Percentiles rank a stretch among this genome's conserved stretches.
These are phyloP conservation scores for Diaporthe velutina DNA, from an alignment of 2,329 filamentous ascomycete genomes.

Conservation along the genomic window DNA sequence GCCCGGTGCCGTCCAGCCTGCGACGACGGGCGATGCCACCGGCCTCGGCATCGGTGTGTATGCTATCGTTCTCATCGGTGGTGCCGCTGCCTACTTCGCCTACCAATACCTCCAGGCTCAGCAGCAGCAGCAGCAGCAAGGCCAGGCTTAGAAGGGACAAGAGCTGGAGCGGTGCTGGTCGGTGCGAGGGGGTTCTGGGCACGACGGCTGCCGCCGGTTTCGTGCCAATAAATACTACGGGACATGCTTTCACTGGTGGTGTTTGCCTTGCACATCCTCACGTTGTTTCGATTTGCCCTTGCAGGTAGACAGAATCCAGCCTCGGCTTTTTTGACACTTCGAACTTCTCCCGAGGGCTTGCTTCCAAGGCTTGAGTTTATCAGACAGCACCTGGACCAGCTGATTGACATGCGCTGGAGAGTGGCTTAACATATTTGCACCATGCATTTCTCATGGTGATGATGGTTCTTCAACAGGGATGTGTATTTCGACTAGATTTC, in stretches of 20 bases:
- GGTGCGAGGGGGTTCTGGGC: neutral
- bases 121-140: constrained; percentile 48
- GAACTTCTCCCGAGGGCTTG: neutral
- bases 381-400: neutral
- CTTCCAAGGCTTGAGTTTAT: neutral
- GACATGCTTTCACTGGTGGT: constrained; percentile 2
- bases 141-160: constrained; percentile 13
- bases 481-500: constrained; percentile 8
- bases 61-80: constrained; percentile 83
- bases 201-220: neutral
- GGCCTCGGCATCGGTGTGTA: constrained; percentile 85
- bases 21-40: constrained; percentile 61
- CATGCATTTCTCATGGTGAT: neutral
- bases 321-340: neutral
- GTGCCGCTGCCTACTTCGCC: constrained; percentile 80
- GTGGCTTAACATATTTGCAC: neutral
- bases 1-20: constrained; percentile 62
- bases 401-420: neutral
- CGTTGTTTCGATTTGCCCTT: constrained; percentile 12
- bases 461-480: constrained; percentile 2
- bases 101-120: constrained; percentile 87
- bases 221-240: constrained; percentile 5
- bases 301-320: constrained; percentile 32
- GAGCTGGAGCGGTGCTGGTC: neutral
- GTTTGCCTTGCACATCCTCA: constrained; percentile 18